These are phyloP conservation scores for Cucurbita moschata DNA, from an alignment of 306 rosid genomes.

Conservation along the genomic window DNA sequence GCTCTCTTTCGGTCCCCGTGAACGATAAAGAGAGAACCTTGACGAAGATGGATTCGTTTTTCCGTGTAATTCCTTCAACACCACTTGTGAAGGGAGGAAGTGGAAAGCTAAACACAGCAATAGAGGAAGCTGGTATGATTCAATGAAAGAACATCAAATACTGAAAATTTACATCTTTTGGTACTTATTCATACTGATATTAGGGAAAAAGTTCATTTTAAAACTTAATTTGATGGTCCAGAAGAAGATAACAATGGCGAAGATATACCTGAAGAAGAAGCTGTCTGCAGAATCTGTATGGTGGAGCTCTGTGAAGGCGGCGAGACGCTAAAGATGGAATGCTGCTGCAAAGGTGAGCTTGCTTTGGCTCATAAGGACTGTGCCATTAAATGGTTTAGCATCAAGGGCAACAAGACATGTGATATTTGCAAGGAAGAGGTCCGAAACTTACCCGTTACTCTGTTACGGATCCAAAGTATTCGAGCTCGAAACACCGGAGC, in stretches of 20 bases:
- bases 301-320: slow-evolving; percentile 92
- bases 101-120: slow-evolving; percentile 18
- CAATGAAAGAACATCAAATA: neutral
- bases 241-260: slow-evolving; percentile 54
- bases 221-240: slow-evolving; percentile 14
- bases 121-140: slow-evolving; percentile 47
- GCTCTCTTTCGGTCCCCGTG: slow-evolving; percentile 74
- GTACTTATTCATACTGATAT: neutral
- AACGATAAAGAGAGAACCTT: slow-evolving; percentile 34
- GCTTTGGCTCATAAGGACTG: slow-evolving; percentile 96
- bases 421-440: slow-evolving; percentile 96
- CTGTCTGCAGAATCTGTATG: slow-evolving; percentile 89
- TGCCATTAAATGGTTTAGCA: slow-evolving; percentile 88
- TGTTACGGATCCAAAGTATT: slow-evolving; percentile 56
- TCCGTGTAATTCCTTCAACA: slow-evolving; percentile 74
- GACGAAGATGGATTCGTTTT: slow-evolving; percentile 63
- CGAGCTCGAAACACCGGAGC: slow-evolving; percentile 37
- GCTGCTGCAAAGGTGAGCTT: slow-evolving; percentile 97
- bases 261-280: slow-evolving; percentile 88
- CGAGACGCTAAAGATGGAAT: slow-evolving; percentile 88
- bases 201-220: neutral
- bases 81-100: slow-evolving; percentile 50
- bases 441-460: slow-evolving; percentile 70
- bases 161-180: neutral
- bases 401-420: slow-evolving; percentile 90